Evolutionary conservation across 1,284 basidiomycete genomes (phyloP), one percentile per base, ranked within the genome.

Genomic region (Pseudozyma flocculosa): DNA sequence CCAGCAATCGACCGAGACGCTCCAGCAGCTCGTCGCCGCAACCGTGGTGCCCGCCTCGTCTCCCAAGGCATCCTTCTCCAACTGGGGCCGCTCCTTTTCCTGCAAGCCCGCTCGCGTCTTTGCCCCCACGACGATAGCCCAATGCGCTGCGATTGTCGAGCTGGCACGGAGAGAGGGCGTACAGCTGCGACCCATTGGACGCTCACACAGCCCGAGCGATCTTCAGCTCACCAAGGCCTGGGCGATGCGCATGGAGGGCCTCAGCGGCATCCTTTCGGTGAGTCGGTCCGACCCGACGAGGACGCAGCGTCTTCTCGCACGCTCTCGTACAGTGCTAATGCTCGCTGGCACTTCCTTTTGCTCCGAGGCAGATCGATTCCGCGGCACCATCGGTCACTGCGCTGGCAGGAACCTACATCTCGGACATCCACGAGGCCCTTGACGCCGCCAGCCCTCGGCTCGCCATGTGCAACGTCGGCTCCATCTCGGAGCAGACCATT

Each of bases 401-500:
- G 1, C 63, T 76, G 11, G 73, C 60, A 3, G 77, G 78, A n/a
- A 78, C 78, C 13, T 73, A 73, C 55, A 60, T 81, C 21, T 74
- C 75, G 38, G 74, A 78, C 44, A 61, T 79, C 18, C 66, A 68
- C 45, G 61, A 61, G 19, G 55, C 60, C 3, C 87, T 97, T 47
- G 85, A 84, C 34, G 78, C 81, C n/a, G 81, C 87, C 67, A 82
- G 83, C 26, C 61, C 66, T 21, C 62, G 68, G 17, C 84, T 96
- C 21, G 92, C 92, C 40, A 87, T 98, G 84, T 86, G 85, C 73
- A 95, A 92, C 78, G 83, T 97, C 59, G 95, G 95, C 38, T 94
- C 92, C 38, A 97, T 98, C 76, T 94, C 91, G 37, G 92, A 96
- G 79, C 94, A 97, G 79, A 92, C 92, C 2, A 84, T 98, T 61